Evolutionary conservation across 352 stramenopile species (phyloP).

Genomic region (Pythium utonaiense): DNA sequence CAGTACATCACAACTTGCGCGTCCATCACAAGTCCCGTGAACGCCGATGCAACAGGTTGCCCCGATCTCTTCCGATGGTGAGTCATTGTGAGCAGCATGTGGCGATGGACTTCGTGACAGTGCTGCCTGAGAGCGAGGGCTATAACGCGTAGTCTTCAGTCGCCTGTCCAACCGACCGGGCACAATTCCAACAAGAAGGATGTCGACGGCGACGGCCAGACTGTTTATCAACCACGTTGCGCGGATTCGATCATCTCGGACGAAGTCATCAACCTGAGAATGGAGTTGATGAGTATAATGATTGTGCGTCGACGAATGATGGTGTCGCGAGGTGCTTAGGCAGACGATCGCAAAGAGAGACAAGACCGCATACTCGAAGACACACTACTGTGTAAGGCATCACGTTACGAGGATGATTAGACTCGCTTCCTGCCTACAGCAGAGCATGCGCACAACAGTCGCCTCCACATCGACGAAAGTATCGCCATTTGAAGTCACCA

Average conservation of each 20-base stretch:
- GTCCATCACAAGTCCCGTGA: conserved; percentile 17
- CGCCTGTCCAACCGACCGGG: conserved; percentile 15
- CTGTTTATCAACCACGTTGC: conserved; percentile 25
- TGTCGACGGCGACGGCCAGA: conserved; percentile 10
- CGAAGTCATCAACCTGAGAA: background rate
- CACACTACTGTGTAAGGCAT: background rate
- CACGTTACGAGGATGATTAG: background rate
- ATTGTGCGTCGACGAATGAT: background rate
- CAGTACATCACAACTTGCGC: conserved; percentile 16
- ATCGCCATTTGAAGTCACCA: background rate
- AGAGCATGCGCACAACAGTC: background rate
- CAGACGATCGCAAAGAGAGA: background rate
- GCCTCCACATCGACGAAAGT: background rate
- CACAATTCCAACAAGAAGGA: conserved; percentile 21
- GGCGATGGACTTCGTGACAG: conserved; percentile 24
- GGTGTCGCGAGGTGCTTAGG: background rate
- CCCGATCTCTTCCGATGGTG: conserved; percentile 13
- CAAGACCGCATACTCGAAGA: background rate
- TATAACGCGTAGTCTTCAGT: conserved; percentile 20
- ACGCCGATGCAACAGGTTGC: conserved; percentile 4
- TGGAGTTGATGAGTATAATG: background rate
- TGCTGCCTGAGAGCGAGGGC: conserved; percentile 3
- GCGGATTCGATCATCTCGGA: background rate
- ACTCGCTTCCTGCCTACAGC: background rate
- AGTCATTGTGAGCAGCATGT: conserved; percentile 20